Evolutionary conservation across 2,329 filamentous ascomycete species (phyloP).

Genomic region (Arthrinium phaeospermum): DNA sequence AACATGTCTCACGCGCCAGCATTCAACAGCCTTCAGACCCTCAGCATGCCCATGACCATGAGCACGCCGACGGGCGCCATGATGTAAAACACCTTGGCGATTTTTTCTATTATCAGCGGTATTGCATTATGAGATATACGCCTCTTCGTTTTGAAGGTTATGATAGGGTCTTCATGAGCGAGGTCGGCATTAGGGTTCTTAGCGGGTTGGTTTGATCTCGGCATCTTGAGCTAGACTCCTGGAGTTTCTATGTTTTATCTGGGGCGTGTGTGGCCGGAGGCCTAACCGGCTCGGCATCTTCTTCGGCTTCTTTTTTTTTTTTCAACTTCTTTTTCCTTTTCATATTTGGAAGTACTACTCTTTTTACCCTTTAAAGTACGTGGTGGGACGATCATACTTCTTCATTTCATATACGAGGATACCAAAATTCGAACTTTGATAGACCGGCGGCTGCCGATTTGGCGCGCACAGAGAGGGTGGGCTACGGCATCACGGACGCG

Average conservation of each 20-base stretch:
- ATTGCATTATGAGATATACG: constrained; percentile 30
- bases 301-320: constrained; percentile 17
- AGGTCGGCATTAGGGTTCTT: constrained; percentile 23
- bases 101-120: constrained; percentile 28
- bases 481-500: constrained; percentile 7
- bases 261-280: constrained; percentile 6
- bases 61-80: constrained; percentile 54
- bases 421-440: constrained; percentile 26
- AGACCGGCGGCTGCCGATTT: constrained; percentile 20
- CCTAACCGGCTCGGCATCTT: constrained; percentile 16
- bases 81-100: constrained; percentile 36
- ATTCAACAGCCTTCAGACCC: constrained; percentile 64
- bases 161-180: constrained; percentile 26
- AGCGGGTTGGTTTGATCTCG: constrained; percentile 30
- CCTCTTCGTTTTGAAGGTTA: constrained; percentile 29
- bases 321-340: constrained; percentile 21
- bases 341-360: constrained; percentile 21
- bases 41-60: constrained; percentile 70
- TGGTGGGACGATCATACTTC: constrained; percentile 16
- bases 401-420: constrained; percentile 25
- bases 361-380: constrained; percentile 16
- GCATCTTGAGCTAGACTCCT: constrained; percentile 25
- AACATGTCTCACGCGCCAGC: constrained; percentile 44
- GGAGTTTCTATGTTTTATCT: constrained; percentile 18
- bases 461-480: constrained; percentile 14